phyloP scores from a whole-genome alignment of 306 rosid species.

The Quercus rubra region DNA sequence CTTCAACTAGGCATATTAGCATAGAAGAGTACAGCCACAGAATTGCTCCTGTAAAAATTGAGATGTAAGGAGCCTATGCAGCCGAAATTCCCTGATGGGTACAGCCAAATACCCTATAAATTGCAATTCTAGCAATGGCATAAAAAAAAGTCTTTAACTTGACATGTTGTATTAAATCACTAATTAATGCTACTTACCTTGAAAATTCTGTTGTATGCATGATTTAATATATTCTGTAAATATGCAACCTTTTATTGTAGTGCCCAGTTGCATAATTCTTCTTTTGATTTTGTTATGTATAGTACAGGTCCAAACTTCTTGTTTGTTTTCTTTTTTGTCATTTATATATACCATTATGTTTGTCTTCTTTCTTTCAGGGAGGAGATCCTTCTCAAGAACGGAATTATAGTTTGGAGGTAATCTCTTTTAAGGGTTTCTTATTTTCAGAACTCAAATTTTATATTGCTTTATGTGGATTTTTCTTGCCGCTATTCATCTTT shows the following conservation, averaged over 20 bases:
- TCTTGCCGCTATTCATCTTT: background rate
- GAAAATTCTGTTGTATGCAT: background rate
- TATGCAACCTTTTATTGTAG: background rate
- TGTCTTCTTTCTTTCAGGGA: conserved; percentile 33
- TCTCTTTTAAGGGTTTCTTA: background rate
- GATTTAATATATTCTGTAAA: background rate
- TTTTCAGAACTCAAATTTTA: background rate
- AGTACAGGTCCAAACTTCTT: background rate
- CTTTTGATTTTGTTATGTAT: background rate
- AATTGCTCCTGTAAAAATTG: background rate
- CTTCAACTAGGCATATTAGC: background rate
- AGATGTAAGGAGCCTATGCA: background rate
- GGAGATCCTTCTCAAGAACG: conserved; percentile 87
- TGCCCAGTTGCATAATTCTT: background rate
- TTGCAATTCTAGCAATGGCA: background rate
- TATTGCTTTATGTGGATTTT: background rate
- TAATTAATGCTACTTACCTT: background rate
- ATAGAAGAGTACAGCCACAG: background rate
- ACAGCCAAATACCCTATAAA: background rate
- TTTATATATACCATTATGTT: background rate
- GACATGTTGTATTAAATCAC: background rate
- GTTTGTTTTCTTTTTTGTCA: background rate
- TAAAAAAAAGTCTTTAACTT: background rate
- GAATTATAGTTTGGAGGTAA: conserved; percentile 68
- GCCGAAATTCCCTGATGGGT: background rate